phyloP scores from a whole-genome alignment of 148 eudicot genomes.

The Cornus florida region DNA sequence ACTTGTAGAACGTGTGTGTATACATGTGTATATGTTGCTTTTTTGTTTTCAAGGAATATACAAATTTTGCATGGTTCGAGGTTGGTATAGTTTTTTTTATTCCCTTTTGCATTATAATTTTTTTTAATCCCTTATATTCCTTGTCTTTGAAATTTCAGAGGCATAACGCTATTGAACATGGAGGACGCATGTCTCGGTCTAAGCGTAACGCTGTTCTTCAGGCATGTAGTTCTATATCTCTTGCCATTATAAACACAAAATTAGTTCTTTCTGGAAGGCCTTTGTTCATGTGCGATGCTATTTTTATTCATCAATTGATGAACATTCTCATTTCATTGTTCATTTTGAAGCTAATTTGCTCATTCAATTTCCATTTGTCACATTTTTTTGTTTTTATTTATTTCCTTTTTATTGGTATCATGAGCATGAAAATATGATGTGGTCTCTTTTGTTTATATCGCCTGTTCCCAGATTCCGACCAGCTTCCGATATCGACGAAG shows the following conservation, averaged over 20 bases:
- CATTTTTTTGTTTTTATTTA: background rate
- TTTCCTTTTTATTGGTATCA: background rate
- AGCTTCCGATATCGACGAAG: conserved; percentile 77
- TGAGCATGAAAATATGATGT: background rate
- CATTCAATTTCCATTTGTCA: background rate
- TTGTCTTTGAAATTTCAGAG: conserved; percentile 45
- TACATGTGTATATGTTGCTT: background rate
- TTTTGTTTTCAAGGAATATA: background rate
- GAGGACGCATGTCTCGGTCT: conserved; percentile 95
- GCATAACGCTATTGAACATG: conserved; percentile 92
- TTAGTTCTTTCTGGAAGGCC: background rate
- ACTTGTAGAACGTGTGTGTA: too few relatives aligned
- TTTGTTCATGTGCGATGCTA: background rate
- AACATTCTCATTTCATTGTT: background rate
- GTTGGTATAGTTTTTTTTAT: conserved; percentile 2
- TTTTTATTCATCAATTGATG: background rate
- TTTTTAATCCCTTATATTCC: background rate
- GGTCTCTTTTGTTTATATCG: background rate
- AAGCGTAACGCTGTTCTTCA: conserved; percentile 90
- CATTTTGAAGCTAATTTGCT: background rate
- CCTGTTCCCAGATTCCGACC: conserved; percentile 65
- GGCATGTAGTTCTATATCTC: conserved; percentile 28
- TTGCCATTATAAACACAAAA: background rate
- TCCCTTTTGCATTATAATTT: background rate
- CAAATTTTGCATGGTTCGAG: background rate